Base-by-base conservation (phyloP, 441 rosid genomes). In the Erodium moschatum region DNA sequence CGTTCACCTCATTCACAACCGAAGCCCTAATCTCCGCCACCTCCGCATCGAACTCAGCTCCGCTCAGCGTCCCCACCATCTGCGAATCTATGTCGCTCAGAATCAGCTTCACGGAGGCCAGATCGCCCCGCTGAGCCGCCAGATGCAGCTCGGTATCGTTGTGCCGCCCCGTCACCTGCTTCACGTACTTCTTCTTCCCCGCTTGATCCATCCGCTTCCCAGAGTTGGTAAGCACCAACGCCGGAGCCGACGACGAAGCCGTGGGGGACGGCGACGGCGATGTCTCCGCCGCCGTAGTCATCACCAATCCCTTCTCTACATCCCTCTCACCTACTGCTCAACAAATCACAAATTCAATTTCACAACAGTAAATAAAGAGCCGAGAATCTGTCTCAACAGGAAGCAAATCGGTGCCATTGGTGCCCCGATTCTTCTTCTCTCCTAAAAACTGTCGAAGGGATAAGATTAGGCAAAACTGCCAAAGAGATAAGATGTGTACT, bases 141-240 rank as follows among this genome's bases (percentile, higher is more conserved):
- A 90, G 77, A 67, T 88, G 98, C 50, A 93, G 90, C 82, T 89
- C 97, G 0, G 98, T 90, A 71, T 92, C 97, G 31, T 92, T 92
- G 73, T n/a, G n/a, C n/a, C n/a, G n/a, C n/a, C n/a, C n/a, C n/a
- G n/a, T n/a, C n/a, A n/a, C n/a, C n/a, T n/a, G 98, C 81, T 92
- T 92, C 8, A 92, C 96, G 73, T 92, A 92, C 87, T 92, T 92
- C 78, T 89, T 92, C 75, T 85, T 92, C 3, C 86, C 89, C 0
- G 96, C 96, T 74, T 89, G 97, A 75, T 92, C 98, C n/a, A 92
- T 92, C 64, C 81, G 75, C 72, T 92, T 92, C 42, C 94, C 96
- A 0, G 98, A 92, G 69, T 88, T 87, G 64, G 92, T 85, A 21
- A 90, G 74, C 65, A 92, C 97, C 72, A 92, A 77, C 76, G 97